phyloP scores from a whole-genome alignment of 1,284 basidiomycete species.

The Ustilago curta region DNA sequence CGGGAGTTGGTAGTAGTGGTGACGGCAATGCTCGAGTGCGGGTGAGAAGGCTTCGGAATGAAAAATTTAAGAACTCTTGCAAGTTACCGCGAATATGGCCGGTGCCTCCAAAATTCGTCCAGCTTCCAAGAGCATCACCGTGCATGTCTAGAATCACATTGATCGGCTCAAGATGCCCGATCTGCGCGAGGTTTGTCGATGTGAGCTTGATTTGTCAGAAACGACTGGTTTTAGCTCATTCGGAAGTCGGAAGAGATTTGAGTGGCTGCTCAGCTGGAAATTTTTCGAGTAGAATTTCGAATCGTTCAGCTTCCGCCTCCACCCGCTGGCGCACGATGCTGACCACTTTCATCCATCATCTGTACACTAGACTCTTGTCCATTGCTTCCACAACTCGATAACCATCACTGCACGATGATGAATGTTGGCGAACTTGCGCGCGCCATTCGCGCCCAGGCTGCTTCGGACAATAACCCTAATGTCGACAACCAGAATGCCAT shows the following conservation, averaged over 20 bases:
- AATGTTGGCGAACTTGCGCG: conserved; percentile 44
- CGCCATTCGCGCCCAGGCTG: conserved; percentile 44
- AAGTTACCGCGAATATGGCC: conserved; percentile 15
- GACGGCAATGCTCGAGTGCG: not conserved
- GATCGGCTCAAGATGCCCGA: no score
- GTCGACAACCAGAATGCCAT: conserved; percentile 56
- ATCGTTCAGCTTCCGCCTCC: conserved; percentile 21
- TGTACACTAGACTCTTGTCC: not conserved
- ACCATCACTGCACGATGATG: conserved; percentile 8
- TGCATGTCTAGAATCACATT: no score
- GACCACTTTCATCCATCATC: not conserved
- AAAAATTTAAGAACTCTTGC: conserved; percentile 30
- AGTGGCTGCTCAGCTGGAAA: conserved; percentile 1
- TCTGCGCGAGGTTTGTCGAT: no score
- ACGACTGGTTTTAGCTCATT: not conserved
- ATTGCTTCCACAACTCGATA: not conserved
- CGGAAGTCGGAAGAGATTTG: conserved; percentile 28
- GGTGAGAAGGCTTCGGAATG: conserved; percentile 6
- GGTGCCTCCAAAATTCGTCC: conserved; percentile 4
- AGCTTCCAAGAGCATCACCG: conserved; percentile 10
- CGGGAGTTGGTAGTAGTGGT: not conserved
- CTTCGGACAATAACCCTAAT: conserved; percentile 17
- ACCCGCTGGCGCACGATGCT: not conserved
- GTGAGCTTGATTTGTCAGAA: conserved; percentile 40
- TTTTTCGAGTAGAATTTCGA: conserved; percentile 22